phyloP scores from a whole-genome alignment of 2,329 filamentous ascomycete genomes.

The Apiospora sp. region DNA sequence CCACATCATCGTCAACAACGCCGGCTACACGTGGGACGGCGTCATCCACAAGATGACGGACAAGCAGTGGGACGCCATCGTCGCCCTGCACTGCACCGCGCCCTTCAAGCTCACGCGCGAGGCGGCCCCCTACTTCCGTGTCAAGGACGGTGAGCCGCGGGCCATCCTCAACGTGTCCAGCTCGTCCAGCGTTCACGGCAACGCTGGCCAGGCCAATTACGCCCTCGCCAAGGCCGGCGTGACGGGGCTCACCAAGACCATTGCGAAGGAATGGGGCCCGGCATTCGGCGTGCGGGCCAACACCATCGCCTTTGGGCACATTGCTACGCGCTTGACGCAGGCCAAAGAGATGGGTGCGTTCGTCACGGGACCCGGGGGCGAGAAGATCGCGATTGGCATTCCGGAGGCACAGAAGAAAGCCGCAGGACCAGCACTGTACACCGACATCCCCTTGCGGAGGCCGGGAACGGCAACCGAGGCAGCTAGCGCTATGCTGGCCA shows the following conservation, averaged over 20 bases:
- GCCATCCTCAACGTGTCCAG: slow-evolving; percentile 85
- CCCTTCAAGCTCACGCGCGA: slow-evolving; percentile 85
- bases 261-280: slow-evolving; percentile 92
- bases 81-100: slow-evolving; percentile 83
- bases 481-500: slow-evolving; percentile 77
- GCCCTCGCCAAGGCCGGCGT: slow-evolving; percentile 85
- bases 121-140: slow-evolving; percentile 86
- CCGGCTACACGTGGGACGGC: slow-evolving; percentile 91
- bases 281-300: slow-evolving; percentile 83
- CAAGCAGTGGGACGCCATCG: slow-evolving; percentile 90
- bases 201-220: slow-evolving; percentile 92
- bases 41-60: slow-evolving; percentile 93
- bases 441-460: slow-evolving; percentile 81
- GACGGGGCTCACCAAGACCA: slow-evolving; percentile 83
- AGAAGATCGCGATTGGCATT: slow-evolving; percentile 78
- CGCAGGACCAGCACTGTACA: slow-evolving; percentile 53
- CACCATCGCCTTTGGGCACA: slow-evolving; percentile 84
- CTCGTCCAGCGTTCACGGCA: slow-evolving; percentile 84
- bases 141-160: slow-evolving; percentile 81
- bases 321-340: slow-evolving; percentile 80
- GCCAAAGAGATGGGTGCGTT: slow-evolving; percentile 87
- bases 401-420: slow-evolving; percentile 64
- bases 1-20: slow-evolving; percentile 91
- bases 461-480: slow-evolving; percentile 83
- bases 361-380: slow-evolving; percentile 76